Conservation (phyloP, 192 early-diverging fungal genomes). For the Cladochytrium replicatum region DNA sequence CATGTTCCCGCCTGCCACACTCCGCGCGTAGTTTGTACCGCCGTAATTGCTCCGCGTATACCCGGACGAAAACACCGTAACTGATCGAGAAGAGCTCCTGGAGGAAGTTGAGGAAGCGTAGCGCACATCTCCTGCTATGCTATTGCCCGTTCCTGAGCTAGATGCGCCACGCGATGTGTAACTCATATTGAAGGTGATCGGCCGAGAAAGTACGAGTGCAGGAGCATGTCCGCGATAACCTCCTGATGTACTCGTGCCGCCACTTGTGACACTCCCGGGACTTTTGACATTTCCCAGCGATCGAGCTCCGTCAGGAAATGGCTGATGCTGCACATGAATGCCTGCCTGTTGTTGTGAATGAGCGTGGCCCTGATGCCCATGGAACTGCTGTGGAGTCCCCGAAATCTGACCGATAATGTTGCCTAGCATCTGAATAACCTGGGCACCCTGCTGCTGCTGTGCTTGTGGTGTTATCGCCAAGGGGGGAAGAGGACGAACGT, state of each 20-base stretch:
- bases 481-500: background rate
- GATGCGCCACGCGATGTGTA: too few relatives aligned
- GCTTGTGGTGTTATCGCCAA: background rate
- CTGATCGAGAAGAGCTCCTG: background rate
- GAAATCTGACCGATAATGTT: too few relatives aligned
- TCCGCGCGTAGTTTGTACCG: background rate
- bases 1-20: background rate
- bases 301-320: background rate
- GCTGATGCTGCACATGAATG: too few relatives aligned
- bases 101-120: background rate
- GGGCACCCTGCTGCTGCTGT: too few relatives aligned
- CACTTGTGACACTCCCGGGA: background rate
- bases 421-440: too few relatives aligned
- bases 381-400: too few relatives aligned
- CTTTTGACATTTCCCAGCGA: background rate
- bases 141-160: background rate
- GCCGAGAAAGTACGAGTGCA: background rate
- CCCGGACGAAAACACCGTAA: background rate
- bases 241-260: background rate
- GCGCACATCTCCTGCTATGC: background rate
- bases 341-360: too few relatives aligned
- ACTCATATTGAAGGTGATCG: background rate
- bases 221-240: background rate
- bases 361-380: too few relatives aligned
- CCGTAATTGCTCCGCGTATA: background rate